Conservation (phyloP, 2,329 filamentous ascomycete genomes). For the Nectriaceae sp. region DNA sequence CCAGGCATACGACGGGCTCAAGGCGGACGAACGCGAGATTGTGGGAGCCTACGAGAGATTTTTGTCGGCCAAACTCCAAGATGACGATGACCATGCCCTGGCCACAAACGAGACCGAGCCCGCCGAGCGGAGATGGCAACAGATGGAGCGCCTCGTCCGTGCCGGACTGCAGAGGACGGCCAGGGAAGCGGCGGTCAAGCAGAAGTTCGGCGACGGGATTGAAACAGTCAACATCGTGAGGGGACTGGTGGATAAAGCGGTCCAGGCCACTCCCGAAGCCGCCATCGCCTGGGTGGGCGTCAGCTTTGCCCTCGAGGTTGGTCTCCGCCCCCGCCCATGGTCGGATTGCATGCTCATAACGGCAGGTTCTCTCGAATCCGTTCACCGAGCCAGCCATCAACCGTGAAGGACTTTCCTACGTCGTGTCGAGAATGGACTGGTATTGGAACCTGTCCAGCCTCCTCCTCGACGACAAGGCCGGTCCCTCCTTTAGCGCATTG, state of each 20-base stretch:
- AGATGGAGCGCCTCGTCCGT: constrained; percentile 11
- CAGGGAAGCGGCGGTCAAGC: constrained; percentile 2
- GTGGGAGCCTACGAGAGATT: constrained; percentile 24
- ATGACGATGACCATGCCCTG: neutral
- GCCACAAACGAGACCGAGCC: neutral
- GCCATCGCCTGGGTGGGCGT: constrained; percentile 39
- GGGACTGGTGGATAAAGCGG: constrained; percentile 13
- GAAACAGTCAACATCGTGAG: constrained; percentile 1
- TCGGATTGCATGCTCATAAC: neutral
- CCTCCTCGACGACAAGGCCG: neutral
- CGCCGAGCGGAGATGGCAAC: neutral
- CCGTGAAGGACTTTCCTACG: neutral
- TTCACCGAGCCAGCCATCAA: neutral
- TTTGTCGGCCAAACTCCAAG: constrained; percentile 12
- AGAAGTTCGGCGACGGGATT: neutral
- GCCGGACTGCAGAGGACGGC: constrained; percentile 6
- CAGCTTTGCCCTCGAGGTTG: constrained; percentile 36
- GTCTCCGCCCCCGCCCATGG: too few relatives aligned
- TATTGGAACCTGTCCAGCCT: neutral
- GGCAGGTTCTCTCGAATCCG: neutral
- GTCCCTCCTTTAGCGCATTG: neutral
- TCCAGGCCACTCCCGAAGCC: constrained; percentile 34
- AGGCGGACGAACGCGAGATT: constrained; percentile 11
- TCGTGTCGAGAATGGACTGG: neutral
- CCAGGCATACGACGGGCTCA: constrained; percentile 20